Percentiles rank a stretch among this genome's conserved stretches.
These are phyloP conservation scores for Picochlorum sp. DNA, from an alignment of 139 green algal species.

Conservation along the genomic window DNA sequence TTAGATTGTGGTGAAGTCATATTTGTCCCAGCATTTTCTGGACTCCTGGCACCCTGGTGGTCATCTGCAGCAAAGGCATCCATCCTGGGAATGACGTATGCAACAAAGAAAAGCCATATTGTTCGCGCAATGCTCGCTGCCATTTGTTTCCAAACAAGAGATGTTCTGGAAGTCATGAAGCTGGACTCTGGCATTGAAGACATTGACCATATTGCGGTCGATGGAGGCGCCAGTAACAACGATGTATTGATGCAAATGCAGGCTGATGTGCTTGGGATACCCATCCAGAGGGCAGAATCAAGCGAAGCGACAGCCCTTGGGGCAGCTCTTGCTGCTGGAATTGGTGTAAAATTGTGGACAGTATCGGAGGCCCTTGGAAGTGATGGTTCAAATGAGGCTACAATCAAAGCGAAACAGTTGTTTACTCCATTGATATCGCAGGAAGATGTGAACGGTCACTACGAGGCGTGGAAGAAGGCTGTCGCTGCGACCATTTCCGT, in stretches of 20 bases:
- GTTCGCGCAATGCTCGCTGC: conserved; percentile 85
- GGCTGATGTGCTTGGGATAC: conserved; percentile 68
- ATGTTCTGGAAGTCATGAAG: conserved; percentile 85
- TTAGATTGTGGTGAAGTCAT: conserved; percentile 71
- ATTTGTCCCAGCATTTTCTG: conserved; percentile 96
- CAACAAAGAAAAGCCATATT: conserved; percentile 58
- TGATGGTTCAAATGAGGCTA: conserved; percentile 1
- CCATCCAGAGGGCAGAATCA: conserved; percentile 68
- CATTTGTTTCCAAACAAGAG: conserved; percentile 85
- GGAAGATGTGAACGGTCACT: conserved; percentile 18
- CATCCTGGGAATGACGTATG: conserved; percentile 72
- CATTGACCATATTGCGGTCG: conserved; percentile 59
- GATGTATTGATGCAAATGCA: conserved; percentile 90
- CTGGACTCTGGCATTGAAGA: conserved; percentile 28
- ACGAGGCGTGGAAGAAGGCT: conserved; percentile 51
- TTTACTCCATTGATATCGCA: conserved; percentile 24
- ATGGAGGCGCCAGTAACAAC: conserved; percentile 83
- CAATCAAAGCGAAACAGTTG: conserved; percentile 12
- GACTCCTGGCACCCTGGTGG: conserved; percentile 91
- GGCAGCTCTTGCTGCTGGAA: conserved; percentile 81
- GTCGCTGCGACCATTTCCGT: conserved; percentile 17
- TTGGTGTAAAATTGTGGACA: conserved; percentile 75
- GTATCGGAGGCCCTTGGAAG: conserved; percentile 39
- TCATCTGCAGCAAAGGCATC: conserved; percentile 70
- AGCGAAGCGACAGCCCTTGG: conserved; percentile 88